Base-by-base conservation (phyloP, 139 green algal genomes). In the Coelastrella sp. region DNA sequence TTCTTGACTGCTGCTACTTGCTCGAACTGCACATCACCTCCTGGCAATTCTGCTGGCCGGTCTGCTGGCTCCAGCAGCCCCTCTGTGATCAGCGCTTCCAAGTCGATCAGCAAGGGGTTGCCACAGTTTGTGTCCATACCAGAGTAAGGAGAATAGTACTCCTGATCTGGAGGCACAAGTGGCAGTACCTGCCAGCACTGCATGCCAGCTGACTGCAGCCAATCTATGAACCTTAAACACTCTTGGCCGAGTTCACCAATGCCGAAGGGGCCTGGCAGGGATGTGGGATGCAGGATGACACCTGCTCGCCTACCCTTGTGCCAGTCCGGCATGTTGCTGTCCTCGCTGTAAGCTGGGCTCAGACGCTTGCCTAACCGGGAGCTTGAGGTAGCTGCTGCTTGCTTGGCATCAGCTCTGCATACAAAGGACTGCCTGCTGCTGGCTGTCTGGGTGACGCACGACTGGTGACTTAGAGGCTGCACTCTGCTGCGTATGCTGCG, bases 251-350 rank as follows among this genome's bases (percentile, higher is more conserved):
- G 93, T 76, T 99, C 97, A 19, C 98, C 98, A 20, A 94, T 95
- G 76, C 98, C 98, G 70, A 99, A 96, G 4, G 95, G 92, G 0
- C 98, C 95, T 25, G 97, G 98, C 56, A 99, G 92, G 0, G 95
- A 98, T 20, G 98, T 99, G 12, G 98, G 98, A 82, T 99, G 98
- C 78, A 99, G 85, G n/a, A 99, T 94, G 27, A 99, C 91, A 70
- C 98, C 98, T 10, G 95, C 95, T 8, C 95, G 92, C 5, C 96
- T 89, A 75, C 92, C 94, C 66, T 91, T 90, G 57, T 92, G 58
- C 65, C 88, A 94, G 75, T 91, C 89, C n/a, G 93, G 91, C 20
- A 93, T 90, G 24, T 90, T 91, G 49, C 87, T 78, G 59, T 94
- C 85, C 66, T 94, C 95, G 65, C 92, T 85, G 19, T 91, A 87